Evolutionary conservation across 371 early-diverging fungal genomes (phyloP), one percentile per base, ranked within the genome.

Genomic region (Chytridium lagenaria): DNA sequence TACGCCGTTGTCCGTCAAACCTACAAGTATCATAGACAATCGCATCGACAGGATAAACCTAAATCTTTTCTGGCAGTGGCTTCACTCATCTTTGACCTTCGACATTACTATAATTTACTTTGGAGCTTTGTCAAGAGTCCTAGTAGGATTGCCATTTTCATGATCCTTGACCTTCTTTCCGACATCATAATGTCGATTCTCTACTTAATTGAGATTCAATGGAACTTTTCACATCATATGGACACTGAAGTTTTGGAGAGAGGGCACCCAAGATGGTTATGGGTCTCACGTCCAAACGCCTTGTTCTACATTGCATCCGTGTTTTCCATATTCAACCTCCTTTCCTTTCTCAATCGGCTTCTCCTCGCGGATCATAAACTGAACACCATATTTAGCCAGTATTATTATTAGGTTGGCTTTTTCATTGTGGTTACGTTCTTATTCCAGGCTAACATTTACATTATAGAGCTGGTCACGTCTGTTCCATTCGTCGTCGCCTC

Each of bases 121-220:
- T 50, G 44, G 69, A 19, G 30, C 23, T 23, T 70, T 16, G 26
- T 44, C 33, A 70, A 55, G 28, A 59, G 52, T 10, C 33, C 59
- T n/a, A 37, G 37, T 16, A 50, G 38, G 52, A 57, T 31, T n/a
- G 55, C 51, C 59, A 61, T 40, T 2, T 22, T 72, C 26, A 55
- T 73, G 31, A 34, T 76, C 12, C 22, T 76, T 16, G 80, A 82
- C 64, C 51, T 82, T n/a, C 38, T 84, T 3, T 88, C 89, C 0
- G 92, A 92, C 75, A 51, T 86, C 0, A 64, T 90, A 15, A 87
- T 90, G 59, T 90, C 90, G 72, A 73, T 87, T 26, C 81, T 90
- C 19, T 92, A 92, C 73, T 75, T 91, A 15, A 79, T 87, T 12
- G 92, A 92, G 52, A 84, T 90, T 61, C 87, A 91, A 73, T 83